phyloP scores from a whole-genome alignment of 2,329 filamentous ascomycete species.

The Ramularia endophylla region DNA sequence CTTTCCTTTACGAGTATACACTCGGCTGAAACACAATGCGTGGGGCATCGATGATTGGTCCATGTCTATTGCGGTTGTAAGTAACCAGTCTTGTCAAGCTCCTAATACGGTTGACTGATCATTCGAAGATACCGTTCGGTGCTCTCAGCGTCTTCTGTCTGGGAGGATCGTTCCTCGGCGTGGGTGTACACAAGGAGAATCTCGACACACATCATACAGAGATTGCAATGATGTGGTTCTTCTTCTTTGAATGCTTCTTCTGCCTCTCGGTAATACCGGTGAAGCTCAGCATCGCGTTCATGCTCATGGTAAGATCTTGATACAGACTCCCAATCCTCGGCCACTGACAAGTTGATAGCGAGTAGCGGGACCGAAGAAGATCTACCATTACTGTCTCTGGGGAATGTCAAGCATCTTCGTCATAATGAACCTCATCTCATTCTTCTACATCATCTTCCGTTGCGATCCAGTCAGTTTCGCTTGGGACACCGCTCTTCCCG shows the following conservation, averaged over 20 bases:
- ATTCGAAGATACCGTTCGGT: conserved; percentile 21
- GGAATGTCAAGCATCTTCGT: conserved; percentile 28
- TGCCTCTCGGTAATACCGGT: conserved; percentile 32
- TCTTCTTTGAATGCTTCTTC: conserved; percentile 34
- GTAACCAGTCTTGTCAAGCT: conserved; percentile 3
- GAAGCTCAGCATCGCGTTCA: conserved; percentile 34
- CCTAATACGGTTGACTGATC: conserved; percentile 4
- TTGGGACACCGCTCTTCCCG: conserved; percentile 24
- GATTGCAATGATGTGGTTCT: conserved; percentile 29
- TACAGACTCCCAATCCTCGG: no score
- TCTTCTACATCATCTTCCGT: conserved; percentile 34
- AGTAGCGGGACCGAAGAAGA: conserved; percentile 27
- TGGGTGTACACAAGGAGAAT: conserved; percentile 27
- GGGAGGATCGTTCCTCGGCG: conserved; percentile 28
- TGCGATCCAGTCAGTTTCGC: conserved; percentile 31
- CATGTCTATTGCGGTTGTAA: conserved; percentile 19
- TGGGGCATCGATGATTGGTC: conserved; percentile 31
- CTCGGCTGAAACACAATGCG: conserved; percentile 15
- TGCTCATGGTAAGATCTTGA: no score
- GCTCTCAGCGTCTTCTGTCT: conserved; percentile 26
- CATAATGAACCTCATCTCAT: conserved; percentile 39
- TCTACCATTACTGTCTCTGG: conserved; percentile 27
- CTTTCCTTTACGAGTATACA: conserved; percentile 18
- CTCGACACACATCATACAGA: conserved; percentile 15
- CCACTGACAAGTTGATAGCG: no score